Percentiles rank a stretch among this genome's conserved stretches.
Evolutionary conservation across 306 rosid genomes (phyloP).

Genomic region (Senna siamea): DNA sequence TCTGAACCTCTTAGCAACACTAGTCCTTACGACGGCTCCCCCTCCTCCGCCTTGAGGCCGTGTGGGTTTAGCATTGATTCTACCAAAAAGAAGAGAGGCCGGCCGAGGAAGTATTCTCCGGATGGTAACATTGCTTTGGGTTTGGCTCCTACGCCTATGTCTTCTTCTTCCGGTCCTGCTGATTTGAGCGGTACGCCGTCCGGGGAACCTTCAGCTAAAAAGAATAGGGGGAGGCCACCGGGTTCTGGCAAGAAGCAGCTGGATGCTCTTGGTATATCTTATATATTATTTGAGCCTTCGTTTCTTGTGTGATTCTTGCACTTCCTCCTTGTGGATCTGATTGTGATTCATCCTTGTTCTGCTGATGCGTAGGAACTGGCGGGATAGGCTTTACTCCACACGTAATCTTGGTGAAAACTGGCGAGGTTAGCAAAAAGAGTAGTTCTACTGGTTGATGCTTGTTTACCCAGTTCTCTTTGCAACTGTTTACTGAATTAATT

Average conservation of each 20-base stretch:
- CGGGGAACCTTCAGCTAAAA: constrained; percentile 60
- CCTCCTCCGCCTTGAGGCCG: constrained; percentile 52
- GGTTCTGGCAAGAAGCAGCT: constrained; percentile 77
- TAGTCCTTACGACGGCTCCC: constrained; percentile 51
- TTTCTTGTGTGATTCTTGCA: background rate
- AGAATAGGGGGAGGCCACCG: constrained; percentile 79
- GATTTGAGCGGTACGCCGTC: constrained; percentile 53
- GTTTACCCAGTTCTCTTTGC: background rate
- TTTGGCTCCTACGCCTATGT: constrained; percentile 51
- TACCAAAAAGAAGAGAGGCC: constrained; percentile 83
- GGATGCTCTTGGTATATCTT: constrained; percentile 59
- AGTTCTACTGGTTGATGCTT: background rate
- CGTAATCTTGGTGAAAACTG: constrained; percentile 65
- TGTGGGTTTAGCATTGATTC: constrained; percentile 55
- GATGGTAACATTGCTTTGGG: constrained; percentile 81
- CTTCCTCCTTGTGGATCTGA: background rate
- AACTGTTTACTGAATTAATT: background rate
- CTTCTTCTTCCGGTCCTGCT: constrained; percentile 52
- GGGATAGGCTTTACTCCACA: constrained; percentile 74
- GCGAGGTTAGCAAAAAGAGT: constrained; percentile 62
- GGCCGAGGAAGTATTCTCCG: constrained; percentile 76
- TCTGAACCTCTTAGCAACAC: constrained; percentile 44
- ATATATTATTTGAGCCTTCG: background rate
- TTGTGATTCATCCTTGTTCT: background rate
- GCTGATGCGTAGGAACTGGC: constrained; percentile 55